phyloP scores from a whole-genome alignment of 2,329 filamentous ascomycete species.

The Cryphonectria parasitica region DNA sequence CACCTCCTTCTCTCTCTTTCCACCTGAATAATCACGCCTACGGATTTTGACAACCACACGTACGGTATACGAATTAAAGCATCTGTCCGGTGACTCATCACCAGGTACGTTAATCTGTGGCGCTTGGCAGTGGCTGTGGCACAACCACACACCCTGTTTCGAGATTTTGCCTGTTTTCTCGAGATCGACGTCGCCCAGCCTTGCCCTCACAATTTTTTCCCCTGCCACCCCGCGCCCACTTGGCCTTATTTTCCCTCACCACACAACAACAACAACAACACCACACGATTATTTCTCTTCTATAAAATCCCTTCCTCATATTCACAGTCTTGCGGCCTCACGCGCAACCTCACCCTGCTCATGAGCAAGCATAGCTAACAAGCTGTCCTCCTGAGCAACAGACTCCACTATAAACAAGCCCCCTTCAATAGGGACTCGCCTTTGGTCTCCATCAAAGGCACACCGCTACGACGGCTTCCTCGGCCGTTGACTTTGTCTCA shows the following conservation, averaged over 20 bases:
- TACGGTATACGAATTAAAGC: background rate
- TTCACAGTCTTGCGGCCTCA: background rate
- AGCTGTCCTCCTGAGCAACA: background rate
- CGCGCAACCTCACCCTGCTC: background rate
- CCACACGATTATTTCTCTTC: background rate
- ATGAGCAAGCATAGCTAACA: conserved; percentile 11
- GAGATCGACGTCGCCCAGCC: background rate
- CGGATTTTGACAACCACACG: background rate
- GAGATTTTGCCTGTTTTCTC: background rate
- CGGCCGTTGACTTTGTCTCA: conserved; percentile 64
- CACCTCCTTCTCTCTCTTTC: background rate
- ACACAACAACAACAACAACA: background rate
- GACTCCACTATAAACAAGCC: conserved; percentile 15
- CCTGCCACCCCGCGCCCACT: background rate
- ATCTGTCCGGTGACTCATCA: conserved; percentile 15
- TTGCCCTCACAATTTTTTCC: background rate
- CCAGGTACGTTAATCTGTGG: conserved; percentile 12
- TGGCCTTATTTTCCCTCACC: background rate
- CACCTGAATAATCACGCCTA: background rate
- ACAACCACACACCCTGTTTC: background rate
- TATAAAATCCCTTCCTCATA: background rate
- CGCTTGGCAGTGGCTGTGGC: background rate
- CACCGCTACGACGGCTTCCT: conserved; percentile 62
- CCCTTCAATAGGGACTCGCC: conserved; percentile 46
- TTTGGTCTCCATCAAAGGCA: conserved; percentile 72